These are phyloP conservation scores for Lactarius psammicola DNA, from an alignment of 768 basidiomycete genomes.

Conservation along the genomic window DNA sequence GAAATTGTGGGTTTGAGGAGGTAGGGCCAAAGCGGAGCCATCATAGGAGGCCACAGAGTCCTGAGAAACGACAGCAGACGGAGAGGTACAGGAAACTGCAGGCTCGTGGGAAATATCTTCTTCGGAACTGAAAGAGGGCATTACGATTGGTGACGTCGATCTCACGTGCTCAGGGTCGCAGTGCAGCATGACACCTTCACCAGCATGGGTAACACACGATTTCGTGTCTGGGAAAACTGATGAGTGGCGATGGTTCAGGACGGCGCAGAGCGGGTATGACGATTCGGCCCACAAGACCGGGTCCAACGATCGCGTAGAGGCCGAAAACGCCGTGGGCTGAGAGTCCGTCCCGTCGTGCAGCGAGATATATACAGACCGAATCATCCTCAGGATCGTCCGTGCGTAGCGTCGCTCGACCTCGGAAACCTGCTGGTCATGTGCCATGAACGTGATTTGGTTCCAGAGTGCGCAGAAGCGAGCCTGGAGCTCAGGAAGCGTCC, in stretches of 20 bases:
- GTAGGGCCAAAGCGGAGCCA: background rate
- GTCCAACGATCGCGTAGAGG: conserved; percentile 21
- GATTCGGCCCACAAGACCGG: conserved; percentile 21
- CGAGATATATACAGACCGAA: conserved; percentile 19
- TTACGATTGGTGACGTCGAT: conserved; percentile 1
- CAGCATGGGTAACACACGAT: background rate
- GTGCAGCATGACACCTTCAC: background rate
- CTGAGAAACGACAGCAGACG: background rate
- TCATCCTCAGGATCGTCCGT: conserved; percentile 21
- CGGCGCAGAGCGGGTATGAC: conserved; percentile 16
- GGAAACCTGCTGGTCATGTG: conserved; percentile 1
- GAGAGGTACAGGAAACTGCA: background rate
- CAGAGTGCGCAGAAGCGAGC: conserved; percentile 16
- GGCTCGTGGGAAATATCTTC: background rate
- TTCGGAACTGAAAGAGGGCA: background rate
- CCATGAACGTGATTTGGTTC: conserved; percentile 18
- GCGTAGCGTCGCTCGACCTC: conserved; percentile 23
- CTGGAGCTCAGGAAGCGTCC: conserved; percentile 21
- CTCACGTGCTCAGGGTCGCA: background rate
- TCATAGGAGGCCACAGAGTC: background rate
- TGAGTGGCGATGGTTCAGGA: conserved; percentile 10
- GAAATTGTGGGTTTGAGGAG: background rate
- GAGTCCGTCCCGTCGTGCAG: conserved; percentile 25
- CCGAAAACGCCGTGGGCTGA: conserved; percentile 16
- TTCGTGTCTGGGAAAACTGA: background rate